These are phyloP conservation scores for Phaeodactylum tricornutum DNA, from an alignment of 108 stramenopile genomes.

Conservation along the genomic window DNA sequence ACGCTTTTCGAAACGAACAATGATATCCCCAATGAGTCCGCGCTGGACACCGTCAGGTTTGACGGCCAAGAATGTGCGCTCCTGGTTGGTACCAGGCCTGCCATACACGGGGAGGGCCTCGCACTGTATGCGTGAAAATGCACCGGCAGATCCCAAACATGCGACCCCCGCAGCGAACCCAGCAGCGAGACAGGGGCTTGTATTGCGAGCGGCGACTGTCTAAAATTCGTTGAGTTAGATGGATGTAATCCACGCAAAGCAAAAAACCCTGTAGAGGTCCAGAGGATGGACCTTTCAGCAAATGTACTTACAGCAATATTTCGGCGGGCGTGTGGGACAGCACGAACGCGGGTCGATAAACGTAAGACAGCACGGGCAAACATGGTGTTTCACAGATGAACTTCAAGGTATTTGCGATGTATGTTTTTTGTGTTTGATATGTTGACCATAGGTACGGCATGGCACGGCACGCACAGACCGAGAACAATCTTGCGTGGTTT, in stretches of 20 bases:
- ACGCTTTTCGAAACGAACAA: constrained; percentile 87
- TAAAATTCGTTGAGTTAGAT: background rate
- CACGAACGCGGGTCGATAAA: background rate
- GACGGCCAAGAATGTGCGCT: constrained; percentile 85
- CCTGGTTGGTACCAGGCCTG: constrained; percentile 68
- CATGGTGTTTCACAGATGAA: too few relatives aligned
- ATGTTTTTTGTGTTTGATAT: too few relatives aligned
- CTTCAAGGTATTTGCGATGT: too few relatives aligned
- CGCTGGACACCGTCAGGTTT: constrained; percentile 97
- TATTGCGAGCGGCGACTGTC: background rate
- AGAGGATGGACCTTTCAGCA: background rate
- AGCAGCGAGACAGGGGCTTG: background rate
- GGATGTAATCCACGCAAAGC: background rate
- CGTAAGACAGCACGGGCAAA: constrained; percentile 5
- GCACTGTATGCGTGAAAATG: constrained; percentile 4
- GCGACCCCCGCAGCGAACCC: constrained; percentile 1
- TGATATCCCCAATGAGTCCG: constrained; percentile 89
- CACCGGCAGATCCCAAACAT: background rate
- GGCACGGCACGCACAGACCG: too few relatives aligned
- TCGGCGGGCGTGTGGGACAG: background rate
- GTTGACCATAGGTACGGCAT: too few relatives aligned
- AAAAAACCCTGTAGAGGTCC: background rate
- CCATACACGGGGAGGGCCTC: constrained; percentile 57
- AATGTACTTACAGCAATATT: background rate
- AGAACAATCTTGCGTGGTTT: too few relatives aligned